phyloP scores from a whole-genome alignment of 2,329 filamentous ascomycete genomes.

The Acephala macrosclerotiorum region DNA sequence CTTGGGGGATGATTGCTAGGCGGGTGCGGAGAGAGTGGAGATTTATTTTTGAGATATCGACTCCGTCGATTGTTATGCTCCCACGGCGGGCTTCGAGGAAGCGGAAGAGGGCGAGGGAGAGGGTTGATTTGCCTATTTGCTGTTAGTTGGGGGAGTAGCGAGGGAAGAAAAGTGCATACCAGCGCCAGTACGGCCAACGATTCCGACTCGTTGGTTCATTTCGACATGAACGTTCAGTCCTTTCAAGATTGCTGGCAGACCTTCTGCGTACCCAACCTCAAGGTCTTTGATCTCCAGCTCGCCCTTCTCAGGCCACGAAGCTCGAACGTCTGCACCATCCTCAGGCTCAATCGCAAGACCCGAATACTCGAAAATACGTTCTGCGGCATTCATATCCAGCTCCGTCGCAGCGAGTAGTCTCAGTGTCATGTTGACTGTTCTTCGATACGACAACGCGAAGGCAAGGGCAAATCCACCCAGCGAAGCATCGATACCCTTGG shows the following conservation, averaged over 20 bases:
- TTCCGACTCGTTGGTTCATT: slow-evolving; percentile 58
- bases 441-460: slow-evolving; percentile 73
- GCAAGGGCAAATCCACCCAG: slow-evolving; percentile 77
- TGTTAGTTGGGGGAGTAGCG: slow-evolving; percentile 1
- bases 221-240: slow-evolving; percentile 70
- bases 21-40: slow-evolving; percentile 40
- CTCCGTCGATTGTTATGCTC: slow-evolving; percentile 40
- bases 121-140: slow-evolving; percentile 41
- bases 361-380: slow-evolving; percentile 77
- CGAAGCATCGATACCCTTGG: slow-evolving; percentile 67
- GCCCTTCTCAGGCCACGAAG: slow-evolving; percentile 77
- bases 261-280: slow-evolving; percentile 72
- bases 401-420: slow-evolving; percentile 73
- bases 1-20: slow-evolving; percentile 45
- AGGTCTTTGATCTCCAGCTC: slow-evolving; percentile 73
- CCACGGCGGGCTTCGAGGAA: slow-evolving; percentile 48
- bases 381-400: slow-evolving; percentile 78
- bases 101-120: slow-evolving; percentile 36
- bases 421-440: slow-evolving; percentile 68
- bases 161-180: slow-evolving; percentile 22
- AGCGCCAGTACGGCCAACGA: slow-evolving; percentile 41
- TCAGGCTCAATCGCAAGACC: slow-evolving; percentile 72
- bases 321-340: slow-evolving; percentile 65
- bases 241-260: slow-evolving; percentile 73
- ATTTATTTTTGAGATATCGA: slow-evolving; percentile 43